A percentile compares a stretch with the other conserved stretches of the same genome.
These are phyloP conservation scores for Boletus huronensis DNA, from an alignment of 768 basidiomycete species.

Conservation along the genomic window DNA sequence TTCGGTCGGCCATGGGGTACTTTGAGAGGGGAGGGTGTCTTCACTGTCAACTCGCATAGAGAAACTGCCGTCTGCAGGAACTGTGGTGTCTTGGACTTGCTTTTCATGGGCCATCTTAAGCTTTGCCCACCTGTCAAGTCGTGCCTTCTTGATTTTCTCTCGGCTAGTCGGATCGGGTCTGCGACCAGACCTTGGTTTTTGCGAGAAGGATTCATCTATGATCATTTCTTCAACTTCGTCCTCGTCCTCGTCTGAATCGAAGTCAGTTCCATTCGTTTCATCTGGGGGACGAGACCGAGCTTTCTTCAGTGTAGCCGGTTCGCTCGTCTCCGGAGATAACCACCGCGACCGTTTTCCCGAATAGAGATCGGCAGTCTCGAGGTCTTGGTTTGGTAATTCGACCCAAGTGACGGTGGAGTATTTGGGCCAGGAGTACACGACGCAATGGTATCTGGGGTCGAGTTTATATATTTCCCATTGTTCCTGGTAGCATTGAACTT, in stretches of 20 bases:
- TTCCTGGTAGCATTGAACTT: constrained; percentile 57
- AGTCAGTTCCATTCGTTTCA: constrained; percentile 21
- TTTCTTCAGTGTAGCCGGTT: constrained; percentile 22
- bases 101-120: constrained; percentile 23
- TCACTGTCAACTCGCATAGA: constrained; percentile 32
- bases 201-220: constrained; percentile 33
- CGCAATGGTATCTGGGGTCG: constrained; percentile 69
- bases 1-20: constrained; percentile 25
- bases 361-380: constrained; percentile 4
- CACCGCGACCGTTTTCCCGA: constrained; percentile 28
- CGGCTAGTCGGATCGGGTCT: constrained; percentile 26
- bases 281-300: constrained; percentile 22
- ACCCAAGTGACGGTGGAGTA: constrained; percentile 23
- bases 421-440: constrained; percentile 44
- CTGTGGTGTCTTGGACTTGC: constrained; percentile 32
- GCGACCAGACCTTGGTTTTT: constrained; percentile 11
- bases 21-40: constrained; percentile 14
- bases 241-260: constrained; percentile 40
- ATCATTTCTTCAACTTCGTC: constrained; percentile 52
- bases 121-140: constrained; percentile 28
- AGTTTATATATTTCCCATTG: constrained; percentile 88
- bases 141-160: constrained; percentile 30
- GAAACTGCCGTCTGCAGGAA: constrained; percentile 23
- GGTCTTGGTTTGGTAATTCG: constrained; percentile 10
- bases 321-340: constrained; percentile 23